Evolutionary conservation across 2,329 filamentous ascomycete genomes (phyloP), one percentile per base, ranked within the genome.

Genomic region (Blastomyces silverae): DNA sequence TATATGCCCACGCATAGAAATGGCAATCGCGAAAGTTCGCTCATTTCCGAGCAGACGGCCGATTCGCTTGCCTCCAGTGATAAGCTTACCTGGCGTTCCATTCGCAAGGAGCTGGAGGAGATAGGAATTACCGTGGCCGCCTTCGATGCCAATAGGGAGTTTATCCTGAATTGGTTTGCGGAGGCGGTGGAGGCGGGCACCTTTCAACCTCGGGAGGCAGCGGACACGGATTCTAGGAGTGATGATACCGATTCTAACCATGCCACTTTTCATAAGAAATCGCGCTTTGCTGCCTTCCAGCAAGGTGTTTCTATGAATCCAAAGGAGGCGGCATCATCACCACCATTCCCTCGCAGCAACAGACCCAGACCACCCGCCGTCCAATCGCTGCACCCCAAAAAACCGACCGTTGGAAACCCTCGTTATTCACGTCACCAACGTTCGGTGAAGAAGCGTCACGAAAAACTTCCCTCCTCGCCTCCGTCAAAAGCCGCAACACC

Each of bases 91-190:
- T 58, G 56, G 56, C 56, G 34, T 7, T 13, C 37, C 13, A 60
- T 60, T 46, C 39, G 57, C 39, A 46, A 48, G 22, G 57, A 60
- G 39, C 37, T 60, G 25, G 57, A 13, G 56, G 56, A 44, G 17
- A 58, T 58, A 2, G 56, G 56, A 13, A 58, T 58, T 58, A 58
- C 56, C 34, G 34, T 58, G 25, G 56, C 56, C 10, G 56, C 56
- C 17, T 58, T 58, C 25, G 56, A 58, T 42, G 28, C 56, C 22
- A 58, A 58, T 37, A 42, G 37, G 37, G 56, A 42, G 17, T 42
- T 58, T 37, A 58, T 58, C 37, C 20, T 42, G 56, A 58, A 58
- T 42, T 58, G 56, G 56, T 58, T 58, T 44, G 39, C 57, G 13
- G 57, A 60, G 22, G 57, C 37, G 4, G 57, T 60, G 22, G 57